These are phyloP conservation scores for Penicillium lividum DNA, from an alignment of 495 filamentous ascomycete species.

Conservation along the genomic window DNA sequence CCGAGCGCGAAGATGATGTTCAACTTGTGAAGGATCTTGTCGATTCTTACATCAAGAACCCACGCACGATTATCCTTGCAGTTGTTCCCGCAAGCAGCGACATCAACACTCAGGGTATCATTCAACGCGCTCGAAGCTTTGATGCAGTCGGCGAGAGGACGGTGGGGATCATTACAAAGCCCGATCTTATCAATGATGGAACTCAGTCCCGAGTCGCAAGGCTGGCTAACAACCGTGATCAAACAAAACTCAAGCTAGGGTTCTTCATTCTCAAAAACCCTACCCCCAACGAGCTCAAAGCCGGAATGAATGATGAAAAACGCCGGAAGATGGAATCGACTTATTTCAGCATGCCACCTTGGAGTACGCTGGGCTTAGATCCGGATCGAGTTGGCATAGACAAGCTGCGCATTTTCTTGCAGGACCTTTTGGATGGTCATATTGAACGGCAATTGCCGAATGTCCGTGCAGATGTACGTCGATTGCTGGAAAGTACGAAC, in stretches of 20 bases:
- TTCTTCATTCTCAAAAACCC: constrained; percentile 50
- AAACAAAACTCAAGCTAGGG: constrained; percentile 44
- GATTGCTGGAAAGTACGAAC: constrained; percentile 8
- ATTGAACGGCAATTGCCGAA: constrained; percentile 31
- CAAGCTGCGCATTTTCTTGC: constrained; percentile 24
- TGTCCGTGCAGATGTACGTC: constrained; percentile 22
- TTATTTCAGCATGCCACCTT: constrained; percentile 24
- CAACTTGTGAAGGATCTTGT: constrained; percentile 29
- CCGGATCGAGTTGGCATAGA: constrained; percentile 24
- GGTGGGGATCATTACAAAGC: constrained; percentile 58
- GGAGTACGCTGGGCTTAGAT: constrained; percentile 23
- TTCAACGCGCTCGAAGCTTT: constrained; percentile 43
- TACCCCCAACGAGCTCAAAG: constrained; percentile 21
- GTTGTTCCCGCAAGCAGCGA: constrained; percentile 52
- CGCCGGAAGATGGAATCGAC: constrained; percentile 12
- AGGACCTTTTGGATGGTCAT: constrained; percentile 27
- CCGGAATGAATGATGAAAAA: constrained; percentile 8
- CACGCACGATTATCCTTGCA: constrained; percentile 38
- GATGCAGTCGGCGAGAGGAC: constrained; percentile 50
- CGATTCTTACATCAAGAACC: constrained; percentile 32
- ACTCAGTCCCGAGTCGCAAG: constrained; percentile 33
- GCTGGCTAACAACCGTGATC: constrained; percentile 43
- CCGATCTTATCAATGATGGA: constrained; percentile 41
- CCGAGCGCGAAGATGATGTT: constrained; percentile 34
- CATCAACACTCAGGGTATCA: constrained; percentile 50